Conservation (phyloP, 495 filamentous ascomycete species). For the Talaromyces liani region DNA sequence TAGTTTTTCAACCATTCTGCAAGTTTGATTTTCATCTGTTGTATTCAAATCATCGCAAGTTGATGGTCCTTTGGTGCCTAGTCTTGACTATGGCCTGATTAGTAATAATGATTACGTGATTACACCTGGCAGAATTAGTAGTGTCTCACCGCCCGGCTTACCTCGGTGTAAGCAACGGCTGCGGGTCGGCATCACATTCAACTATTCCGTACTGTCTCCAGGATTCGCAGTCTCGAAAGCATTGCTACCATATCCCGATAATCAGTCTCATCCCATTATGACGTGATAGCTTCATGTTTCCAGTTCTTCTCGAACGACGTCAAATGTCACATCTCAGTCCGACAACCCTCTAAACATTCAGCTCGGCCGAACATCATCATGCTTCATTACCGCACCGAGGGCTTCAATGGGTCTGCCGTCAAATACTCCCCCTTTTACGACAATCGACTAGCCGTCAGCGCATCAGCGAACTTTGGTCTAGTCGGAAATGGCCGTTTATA, state of each 20-base stretch:
- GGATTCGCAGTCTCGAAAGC: neutral
- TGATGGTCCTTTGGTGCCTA: neutral
- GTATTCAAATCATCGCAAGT: neutral
- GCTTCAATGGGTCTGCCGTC: conserved; percentile 89
- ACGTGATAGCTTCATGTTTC: neutral
- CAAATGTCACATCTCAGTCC: neutral
- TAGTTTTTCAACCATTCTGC: neutral
- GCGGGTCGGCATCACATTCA: conserved; percentile 8
- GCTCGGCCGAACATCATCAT: conserved; percentile 33
- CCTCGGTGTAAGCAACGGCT: conserved; percentile 4
- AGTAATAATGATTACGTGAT: conserved; percentile 3
- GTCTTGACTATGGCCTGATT: neutral
- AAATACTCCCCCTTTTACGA: conserved; percentile 99
- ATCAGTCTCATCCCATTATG: neutral
- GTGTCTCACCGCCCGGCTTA: neutral
- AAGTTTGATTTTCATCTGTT: neutral
- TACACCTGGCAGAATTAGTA: neutral
- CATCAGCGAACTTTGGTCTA: conserved; percentile 87
- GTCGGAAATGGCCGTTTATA: conserved; percentile 91
- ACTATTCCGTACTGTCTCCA: neutral
- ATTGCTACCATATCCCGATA: neutral
- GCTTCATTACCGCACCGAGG: conserved; percentile 88
- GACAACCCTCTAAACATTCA: neutral
- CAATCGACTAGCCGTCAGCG: conserved; percentile 78
- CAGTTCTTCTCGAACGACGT: neutral